phyloP scores from a whole-genome alignment of 768 basidiomycete species.

The Crassisporium funariophilum region DNA sequence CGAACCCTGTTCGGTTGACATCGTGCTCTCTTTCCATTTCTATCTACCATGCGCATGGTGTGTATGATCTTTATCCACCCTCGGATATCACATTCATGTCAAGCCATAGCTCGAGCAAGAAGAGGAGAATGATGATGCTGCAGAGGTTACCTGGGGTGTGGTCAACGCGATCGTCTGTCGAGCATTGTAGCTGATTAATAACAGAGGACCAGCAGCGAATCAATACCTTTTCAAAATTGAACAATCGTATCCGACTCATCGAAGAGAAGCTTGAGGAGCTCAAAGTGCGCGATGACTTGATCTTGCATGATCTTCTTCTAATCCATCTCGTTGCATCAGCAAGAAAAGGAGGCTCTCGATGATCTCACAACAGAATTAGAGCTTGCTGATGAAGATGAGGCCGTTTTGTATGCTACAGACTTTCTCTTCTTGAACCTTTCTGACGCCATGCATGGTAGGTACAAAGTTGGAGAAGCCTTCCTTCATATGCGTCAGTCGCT shows the following conservation, averaged over 20 bases:
- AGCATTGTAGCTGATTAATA: conserved; percentile 10
- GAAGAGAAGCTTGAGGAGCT: conserved; percentile 72
- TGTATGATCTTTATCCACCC: conserved; percentile 6
- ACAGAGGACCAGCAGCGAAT: conserved; percentile 88
- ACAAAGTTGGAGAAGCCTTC: conserved; percentile 90
- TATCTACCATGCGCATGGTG: conserved; percentile 30
- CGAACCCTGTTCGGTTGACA: conserved; percentile 6
- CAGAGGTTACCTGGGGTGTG: conserved; percentile 86
- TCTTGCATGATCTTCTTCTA: not conserved
- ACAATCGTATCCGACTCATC: conserved; percentile 71
- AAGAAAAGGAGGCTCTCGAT: conserved; percentile 93
- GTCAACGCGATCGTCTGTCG: conserved; percentile 10
- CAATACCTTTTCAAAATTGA: conserved; percentile 90
- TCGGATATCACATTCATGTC: conserved; percentile 7
- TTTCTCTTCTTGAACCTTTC: not conserved
- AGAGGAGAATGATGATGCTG: conserved; percentile 73
- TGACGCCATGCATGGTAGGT: conserved; percentile 46
- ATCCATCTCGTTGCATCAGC: conserved; percentile 44
- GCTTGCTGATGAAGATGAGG: conserved; percentile 82
- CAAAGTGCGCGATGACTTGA: conserved; percentile 52
- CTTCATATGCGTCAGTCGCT: conserved; percentile 71
- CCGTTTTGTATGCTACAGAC: conserved; percentile 61
- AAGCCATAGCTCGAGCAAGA: conserved; percentile 63
- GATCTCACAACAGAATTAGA: conserved; percentile 88
- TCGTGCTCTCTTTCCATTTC: conserved; percentile 12